Evolutionary conservation across 306 rosid species (phyloP).

Genomic region (Dicorynia guianensis): DNA sequence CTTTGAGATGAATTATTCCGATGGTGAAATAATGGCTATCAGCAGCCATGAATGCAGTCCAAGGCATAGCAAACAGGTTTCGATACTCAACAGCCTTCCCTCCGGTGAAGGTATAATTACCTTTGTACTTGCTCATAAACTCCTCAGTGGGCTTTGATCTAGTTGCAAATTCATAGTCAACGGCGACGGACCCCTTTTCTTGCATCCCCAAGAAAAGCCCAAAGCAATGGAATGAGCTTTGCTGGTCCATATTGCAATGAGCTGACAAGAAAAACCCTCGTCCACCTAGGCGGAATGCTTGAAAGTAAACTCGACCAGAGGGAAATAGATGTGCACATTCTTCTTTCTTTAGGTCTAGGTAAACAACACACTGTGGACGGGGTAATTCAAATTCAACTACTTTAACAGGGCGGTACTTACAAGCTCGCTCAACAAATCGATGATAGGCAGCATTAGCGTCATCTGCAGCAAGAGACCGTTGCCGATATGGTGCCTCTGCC

Average conservation of each 20-base stretch:
- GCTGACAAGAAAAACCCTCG: constrained; percentile 59
- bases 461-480: constrained; percentile 41
- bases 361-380: constrained; percentile 44
- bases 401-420: constrained; percentile 55
- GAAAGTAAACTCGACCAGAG: constrained; percentile 46
- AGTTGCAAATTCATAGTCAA: constrained; percentile 55
- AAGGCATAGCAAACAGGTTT: constrained; percentile 44
- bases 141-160: constrained; percentile 51
- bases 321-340: constrained; percentile 53
- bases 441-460: constrained; percentile 25
- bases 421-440: constrained; percentile 55
- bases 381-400: constrained; percentile 54
- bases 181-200: constrained; percentile 43
- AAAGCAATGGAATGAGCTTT: constrained; percentile 49
- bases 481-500: constrained; percentile 51
- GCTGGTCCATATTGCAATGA: constrained; percentile 61
- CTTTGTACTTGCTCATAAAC: constrained; percentile 39
- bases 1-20: constrained; percentile 54
- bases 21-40: constrained; percentile 52
- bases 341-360: constrained; percentile 57
- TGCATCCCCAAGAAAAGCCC: constrained; percentile 56
- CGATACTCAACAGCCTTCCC: constrained; percentile 59
- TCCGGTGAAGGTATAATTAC: constrained; percentile 55
- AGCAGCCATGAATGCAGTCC: constrained; percentile 52
- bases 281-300: constrained; percentile 50